Evolutionary conservation across 1,284 basidiomycete genomes (phyloP).

Genomic region (Erythrobasidium hasegawianum): DNA sequence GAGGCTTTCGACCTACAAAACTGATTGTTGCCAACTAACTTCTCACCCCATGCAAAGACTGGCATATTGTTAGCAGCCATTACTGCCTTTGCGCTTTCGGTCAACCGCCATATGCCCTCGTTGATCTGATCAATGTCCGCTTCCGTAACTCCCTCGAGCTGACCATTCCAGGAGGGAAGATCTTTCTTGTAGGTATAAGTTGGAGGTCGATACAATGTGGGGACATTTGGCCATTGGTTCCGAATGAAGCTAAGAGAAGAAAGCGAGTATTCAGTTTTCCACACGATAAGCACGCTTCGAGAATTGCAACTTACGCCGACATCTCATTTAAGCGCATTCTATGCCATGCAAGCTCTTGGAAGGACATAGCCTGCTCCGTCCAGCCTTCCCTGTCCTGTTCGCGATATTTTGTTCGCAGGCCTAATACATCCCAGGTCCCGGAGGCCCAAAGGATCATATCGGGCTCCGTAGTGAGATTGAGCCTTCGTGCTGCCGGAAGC

Average conservation of each 20-base stretch:
- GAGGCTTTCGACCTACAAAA: neutral
- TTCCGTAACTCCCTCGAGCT: neutral
- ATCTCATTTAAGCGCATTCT: neutral
- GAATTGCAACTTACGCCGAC: neutral
- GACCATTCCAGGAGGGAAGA: conserved; percentile 1
- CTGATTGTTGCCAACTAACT: neutral
- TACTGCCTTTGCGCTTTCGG: neutral
- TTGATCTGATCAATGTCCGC: conserved; percentile 5
- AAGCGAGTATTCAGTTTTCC: no score
- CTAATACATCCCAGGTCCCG: conserved; percentile 5
- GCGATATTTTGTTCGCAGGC: neutral
- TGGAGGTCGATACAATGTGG: conserved; percentile 1
- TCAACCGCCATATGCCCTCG: neutral
- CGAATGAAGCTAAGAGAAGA: neutral
- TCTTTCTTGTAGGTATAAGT: conserved; percentile 11
- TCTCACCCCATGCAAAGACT: neutral
- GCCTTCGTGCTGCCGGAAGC: neutral
- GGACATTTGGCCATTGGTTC: conserved; percentile 1
- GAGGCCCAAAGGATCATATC: conserved; percentile 8
- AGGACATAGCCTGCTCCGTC: neutral
- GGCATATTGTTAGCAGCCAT: conserved; percentile 1
- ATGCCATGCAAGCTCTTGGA: conserved; percentile 5
- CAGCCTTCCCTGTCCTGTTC: neutral
- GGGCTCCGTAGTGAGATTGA: conserved; percentile 1
- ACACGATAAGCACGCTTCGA: neutral